Base-by-base conservation (phyloP, 2,329 filamentous ascomycete genomes). In the Colletotrichum sp. region DNA sequence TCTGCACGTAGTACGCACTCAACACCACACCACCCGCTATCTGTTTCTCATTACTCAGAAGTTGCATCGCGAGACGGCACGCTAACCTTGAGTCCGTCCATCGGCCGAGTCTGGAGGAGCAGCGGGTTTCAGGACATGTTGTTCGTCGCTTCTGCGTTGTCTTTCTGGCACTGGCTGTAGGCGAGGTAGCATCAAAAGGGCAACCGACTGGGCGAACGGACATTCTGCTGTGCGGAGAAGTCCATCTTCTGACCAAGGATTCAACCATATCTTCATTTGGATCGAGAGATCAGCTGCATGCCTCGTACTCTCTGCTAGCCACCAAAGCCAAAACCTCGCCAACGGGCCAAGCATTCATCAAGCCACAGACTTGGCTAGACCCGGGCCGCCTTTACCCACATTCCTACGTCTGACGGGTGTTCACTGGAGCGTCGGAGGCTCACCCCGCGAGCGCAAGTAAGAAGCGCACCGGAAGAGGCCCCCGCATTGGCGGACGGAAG, bases 401-500 rank as follows among this genome's bases (percentile, higher is more conserved):
- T 52, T 21, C n/a, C 43, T 21, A 13, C 12, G 12, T 52, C 43
- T 52, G n/a, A 52, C 43, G n/a, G 43, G n/a, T 52, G 43, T 52
- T 34, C 28, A 24, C 28, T 21, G 4, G 26, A 34, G 28, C 12
- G 14, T 32, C 58, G 28, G 58, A 61, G 16, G 28, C 43, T 52
- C 43, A 52, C 43, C n/a, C 43, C 43, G 43, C 43, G 43, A 52
- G n/a, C 10, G 43, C 43, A 24, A 21, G 43, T 36, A 58, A 30
- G 48, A 34, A 61, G 71, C 56, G 65, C 59, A 74, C 24, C 34
- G 61, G 67, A 66, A 38, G 36, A 74, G 36, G 71, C 55, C 66
- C 67, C 66, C 71, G 67, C 48, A 74, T 64, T 43, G 48, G 59
- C 43, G 32, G 66, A 64, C 59, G 7, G 32, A 48, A 34, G 26